These are phyloP conservation scores for Cladosporium halotolerans DNA, from an alignment of 2,329 filamentous ascomycete species.

Conservation along the genomic window DNA sequence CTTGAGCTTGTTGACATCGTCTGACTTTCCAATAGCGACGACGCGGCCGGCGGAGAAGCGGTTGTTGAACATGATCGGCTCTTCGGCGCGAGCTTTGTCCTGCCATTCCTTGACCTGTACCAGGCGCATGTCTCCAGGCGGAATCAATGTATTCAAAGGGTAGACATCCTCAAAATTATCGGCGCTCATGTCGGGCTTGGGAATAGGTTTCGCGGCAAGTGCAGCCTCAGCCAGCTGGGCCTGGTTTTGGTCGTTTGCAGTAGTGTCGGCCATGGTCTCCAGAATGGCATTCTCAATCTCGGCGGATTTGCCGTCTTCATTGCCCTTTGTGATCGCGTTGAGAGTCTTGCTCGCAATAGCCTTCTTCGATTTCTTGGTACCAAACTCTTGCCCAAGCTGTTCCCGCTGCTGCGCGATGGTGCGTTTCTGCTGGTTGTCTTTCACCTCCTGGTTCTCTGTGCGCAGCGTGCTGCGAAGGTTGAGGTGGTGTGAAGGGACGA, in stretches of 20 bases:
- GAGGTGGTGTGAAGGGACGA: constrained; percentile 50
- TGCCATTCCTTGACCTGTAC: constrained; percentile 71
- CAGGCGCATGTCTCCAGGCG: constrained; percentile 58
- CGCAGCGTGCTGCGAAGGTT: constrained; percentile 48
- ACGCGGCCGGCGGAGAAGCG: constrained; percentile 62
- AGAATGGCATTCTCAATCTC: constrained; percentile 56
- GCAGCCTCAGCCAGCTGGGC: constrained; percentile 59
- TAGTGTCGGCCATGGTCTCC: constrained; percentile 55
- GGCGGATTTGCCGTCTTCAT: constrained; percentile 43
- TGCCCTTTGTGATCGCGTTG: constrained; percentile 56
- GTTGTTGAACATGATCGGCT: constrained; percentile 52
- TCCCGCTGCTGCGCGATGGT: constrained; percentile 56
- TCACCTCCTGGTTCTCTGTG: constrained; percentile 38
- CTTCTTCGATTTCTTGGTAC: constrained; percentile 81
- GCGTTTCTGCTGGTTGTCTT: constrained; percentile 22
- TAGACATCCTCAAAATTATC: constrained; percentile 68
- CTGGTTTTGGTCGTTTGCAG: constrained; percentile 59
- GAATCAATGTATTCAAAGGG: constrained; percentile 59
- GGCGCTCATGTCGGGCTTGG: constrained; percentile 61
- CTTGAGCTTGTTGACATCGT: constrained; percentile 43
- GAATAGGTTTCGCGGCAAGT: constrained; percentile 66
- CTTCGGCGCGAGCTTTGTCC: constrained; percentile 54
- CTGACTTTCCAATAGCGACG: constrained; percentile 49
- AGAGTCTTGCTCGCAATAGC: constrained; percentile 61
- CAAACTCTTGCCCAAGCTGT: constrained; percentile 70